These are phyloP conservation scores for Punica granatum DNA, from an alignment of 345 rosid genomes.

Conservation along the genomic window DNA sequence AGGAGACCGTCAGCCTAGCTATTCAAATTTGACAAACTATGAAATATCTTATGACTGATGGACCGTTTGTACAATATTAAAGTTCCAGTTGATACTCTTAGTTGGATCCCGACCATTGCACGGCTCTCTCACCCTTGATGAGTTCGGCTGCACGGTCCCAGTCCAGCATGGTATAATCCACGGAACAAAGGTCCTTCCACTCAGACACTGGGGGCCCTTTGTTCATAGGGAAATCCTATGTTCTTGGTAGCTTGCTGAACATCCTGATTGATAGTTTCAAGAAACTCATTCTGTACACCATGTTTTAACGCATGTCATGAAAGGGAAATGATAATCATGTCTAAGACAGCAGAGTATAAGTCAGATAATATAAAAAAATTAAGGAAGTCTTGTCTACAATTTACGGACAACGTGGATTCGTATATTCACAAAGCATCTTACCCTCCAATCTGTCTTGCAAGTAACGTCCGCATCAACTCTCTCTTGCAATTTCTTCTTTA, in stretches of 20 bases:
- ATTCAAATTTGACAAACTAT: conserved; percentile 7
- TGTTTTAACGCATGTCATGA: background rate
- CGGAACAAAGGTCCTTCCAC: conserved; percentile 27
- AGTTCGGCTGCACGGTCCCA: conserved; percentile 14
- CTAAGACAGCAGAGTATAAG: too few species aligned
- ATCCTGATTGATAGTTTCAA: conserved; percentile 29
- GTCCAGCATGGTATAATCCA: conserved; percentile 30
- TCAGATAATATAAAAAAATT: too few species aligned
- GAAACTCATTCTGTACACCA: conserved; percentile 28
- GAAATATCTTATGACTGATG: too few species aligned
- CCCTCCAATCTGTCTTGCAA: too few species aligned
- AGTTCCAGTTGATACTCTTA: too few species aligned
- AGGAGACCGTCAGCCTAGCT: background rate
- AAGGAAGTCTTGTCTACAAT: too few species aligned
- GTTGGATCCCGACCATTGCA: conserved; percentile 27
- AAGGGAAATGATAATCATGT: too few species aligned
- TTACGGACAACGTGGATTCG: too few species aligned
- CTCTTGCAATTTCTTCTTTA: too few species aligned
- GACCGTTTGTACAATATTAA: too few species aligned
- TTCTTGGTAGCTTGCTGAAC: conserved; percentile 28
- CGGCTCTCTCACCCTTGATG: conserved; percentile 19
- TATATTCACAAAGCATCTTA: too few species aligned
- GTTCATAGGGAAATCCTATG: conserved; percentile 18
- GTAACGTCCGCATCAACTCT: too few species aligned
- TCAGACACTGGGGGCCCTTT: conserved; percentile 26